phyloP scores from a whole-genome alignment of 805 yeast species.

The Blastobotrys peoriensis region DNA sequence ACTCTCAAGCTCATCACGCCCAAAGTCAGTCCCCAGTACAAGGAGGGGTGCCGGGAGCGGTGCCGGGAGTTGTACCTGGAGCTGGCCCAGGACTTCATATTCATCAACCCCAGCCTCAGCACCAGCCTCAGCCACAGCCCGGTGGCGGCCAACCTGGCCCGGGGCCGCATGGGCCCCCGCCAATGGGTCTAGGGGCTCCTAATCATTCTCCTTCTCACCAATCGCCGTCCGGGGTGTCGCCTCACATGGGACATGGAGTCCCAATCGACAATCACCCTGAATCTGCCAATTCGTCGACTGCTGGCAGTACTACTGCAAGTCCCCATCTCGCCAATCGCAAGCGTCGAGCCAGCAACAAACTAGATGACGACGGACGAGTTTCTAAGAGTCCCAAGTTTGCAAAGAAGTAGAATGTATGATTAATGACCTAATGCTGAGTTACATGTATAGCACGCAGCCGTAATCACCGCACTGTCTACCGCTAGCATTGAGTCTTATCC shows the following conservation, averaged over 20 bases:
- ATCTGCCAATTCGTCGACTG: neutral
- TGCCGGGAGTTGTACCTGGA: too few species aligned
- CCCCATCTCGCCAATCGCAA: slow-evolving; percentile 2
- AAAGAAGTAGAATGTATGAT: neutral
- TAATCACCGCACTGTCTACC: too few species aligned
- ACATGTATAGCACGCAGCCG: too few species aligned
- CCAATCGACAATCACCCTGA: neutral
- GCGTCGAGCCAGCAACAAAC: slow-evolving; percentile 6
- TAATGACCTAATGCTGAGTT: neutral
- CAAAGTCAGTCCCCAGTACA: neutral
- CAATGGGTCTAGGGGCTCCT: too few species aligned
- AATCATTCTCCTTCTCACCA: neutral
- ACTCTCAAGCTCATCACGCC: slow-evolving; percentile 4
- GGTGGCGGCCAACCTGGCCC: neutral
- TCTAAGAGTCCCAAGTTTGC: slow-evolving; percentile 6
- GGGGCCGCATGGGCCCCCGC: too few species aligned
- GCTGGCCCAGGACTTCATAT: too few species aligned
- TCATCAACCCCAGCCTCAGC: slow-evolving; percentile 15
- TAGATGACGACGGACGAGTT: slow-evolving; percentile 1
- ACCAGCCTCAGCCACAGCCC: slow-evolving; percentile 8
- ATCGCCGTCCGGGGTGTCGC: neutral
- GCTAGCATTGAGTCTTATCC: too few species aligned
- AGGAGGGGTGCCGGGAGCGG: slow-evolving; percentile 6
- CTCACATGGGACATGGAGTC: neutral
- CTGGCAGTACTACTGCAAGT: neutral